Evolutionary conservation across 163 green algal species (phyloP).

Genomic region (Chlorella variabilis): DNA sequence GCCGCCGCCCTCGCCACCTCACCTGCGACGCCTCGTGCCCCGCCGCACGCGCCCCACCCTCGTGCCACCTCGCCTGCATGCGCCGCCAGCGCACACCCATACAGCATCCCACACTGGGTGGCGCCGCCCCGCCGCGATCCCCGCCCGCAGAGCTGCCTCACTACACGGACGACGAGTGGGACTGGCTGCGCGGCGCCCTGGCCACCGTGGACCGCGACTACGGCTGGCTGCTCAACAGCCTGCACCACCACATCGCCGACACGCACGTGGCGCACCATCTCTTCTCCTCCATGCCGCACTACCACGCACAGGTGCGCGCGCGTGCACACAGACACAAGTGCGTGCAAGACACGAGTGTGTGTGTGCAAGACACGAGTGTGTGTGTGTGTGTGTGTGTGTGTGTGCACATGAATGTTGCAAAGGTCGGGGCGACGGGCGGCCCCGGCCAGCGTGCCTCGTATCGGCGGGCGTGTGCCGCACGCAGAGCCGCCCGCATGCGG

Average conservation of each 20-base stretch:
- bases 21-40: too few relatives aligned
- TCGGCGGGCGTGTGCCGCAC: too few relatives aligned
- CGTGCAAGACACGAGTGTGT: background rate
- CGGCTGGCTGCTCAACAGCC: conserved; percentile 78
- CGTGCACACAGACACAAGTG: background rate
- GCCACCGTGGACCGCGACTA: conserved; percentile 90
- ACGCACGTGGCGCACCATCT: conserved; percentile 96
- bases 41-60: too few relatives aligned
- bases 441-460: too few relatives aligned
- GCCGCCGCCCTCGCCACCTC: too few relatives aligned
- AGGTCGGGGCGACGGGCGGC: too few relatives aligned
- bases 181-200: conserved; percentile 92
- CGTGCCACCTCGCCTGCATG: too few relatives aligned
- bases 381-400: background rate
- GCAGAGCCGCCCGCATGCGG: too few relatives aligned
- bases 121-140: too few relatives aligned
- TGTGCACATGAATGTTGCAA: too few relatives aligned
- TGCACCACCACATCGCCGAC: conserved; percentile 94
- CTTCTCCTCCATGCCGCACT: conserved; percentile 88
- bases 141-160: conserved; percentile 72
- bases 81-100: too few relatives aligned
- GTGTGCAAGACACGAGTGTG: background rate
- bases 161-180: conserved; percentile 88
- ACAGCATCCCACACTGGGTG: background rate
- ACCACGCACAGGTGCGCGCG: conserved; percentile 56